phyloP scores from a whole-genome alignment of 2,329 filamentous ascomycete genomes.

The Venturia aucupariae region DNA sequence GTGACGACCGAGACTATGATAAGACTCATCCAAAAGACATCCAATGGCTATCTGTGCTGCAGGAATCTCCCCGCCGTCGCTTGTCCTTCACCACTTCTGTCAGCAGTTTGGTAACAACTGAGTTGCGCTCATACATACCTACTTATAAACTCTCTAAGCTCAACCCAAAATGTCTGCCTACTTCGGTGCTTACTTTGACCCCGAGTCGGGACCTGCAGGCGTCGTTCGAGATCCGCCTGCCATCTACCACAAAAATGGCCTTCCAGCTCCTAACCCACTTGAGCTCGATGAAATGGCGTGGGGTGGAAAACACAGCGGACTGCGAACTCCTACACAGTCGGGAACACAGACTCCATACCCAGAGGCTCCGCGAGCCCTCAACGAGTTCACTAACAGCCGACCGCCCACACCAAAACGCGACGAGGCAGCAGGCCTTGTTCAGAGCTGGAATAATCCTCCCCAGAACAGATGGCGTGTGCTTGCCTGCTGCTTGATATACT shows the following conservation, averaged over 20 bases:
- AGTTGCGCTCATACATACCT: background rate
- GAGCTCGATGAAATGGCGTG: constrained; percentile 28
- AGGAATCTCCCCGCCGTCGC: background rate
- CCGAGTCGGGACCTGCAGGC: constrained; percentile 28
- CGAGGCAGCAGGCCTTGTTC: constrained; percentile 39
- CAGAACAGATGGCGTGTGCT: constrained; percentile 65
- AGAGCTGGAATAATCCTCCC: constrained; percentile 46
- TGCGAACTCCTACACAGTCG: constrained; percentile 18
- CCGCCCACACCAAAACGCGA: constrained; percentile 37
- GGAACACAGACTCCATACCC: constrained; percentile 10
- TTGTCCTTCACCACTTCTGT: background rate
- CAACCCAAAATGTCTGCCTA: constrained; percentile 26
- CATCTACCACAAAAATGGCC: constrained; percentile 24
- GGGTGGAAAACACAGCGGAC: constrained; percentile 20
- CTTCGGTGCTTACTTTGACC: constrained; percentile 34
- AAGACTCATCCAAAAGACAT: background rate
- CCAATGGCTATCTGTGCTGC: background rate
- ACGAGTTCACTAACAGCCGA: constrained; percentile 46
- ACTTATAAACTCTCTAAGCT: background rate
- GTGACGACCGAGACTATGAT: background rate
- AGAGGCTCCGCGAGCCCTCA: constrained; percentile 25
- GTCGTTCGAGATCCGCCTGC: constrained; percentile 32
- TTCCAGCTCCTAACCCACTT: constrained; percentile 22
- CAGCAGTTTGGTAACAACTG: background rate
- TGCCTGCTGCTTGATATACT: constrained; percentile 54